Conservation (phyloP, 2,329 filamentous ascomycete genomes). For the Phoma sp. region DNA sequence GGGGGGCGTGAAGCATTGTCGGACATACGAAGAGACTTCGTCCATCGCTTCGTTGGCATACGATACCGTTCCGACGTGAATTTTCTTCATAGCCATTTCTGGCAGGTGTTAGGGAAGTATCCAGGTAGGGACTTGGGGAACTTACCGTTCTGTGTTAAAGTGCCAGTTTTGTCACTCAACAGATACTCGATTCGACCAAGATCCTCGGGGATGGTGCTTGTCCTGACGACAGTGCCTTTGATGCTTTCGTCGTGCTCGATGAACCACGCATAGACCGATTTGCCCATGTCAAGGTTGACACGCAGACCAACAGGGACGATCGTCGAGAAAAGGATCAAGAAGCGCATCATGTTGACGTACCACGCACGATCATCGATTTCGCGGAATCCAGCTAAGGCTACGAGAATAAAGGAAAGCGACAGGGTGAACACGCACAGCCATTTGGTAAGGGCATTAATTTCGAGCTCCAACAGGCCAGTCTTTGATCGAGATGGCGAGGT, state of each 20-base stretch:
- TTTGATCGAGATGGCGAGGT: conserved; percentile 93
- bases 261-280: conserved; percentile 93
- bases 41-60: conserved; percentile 99
- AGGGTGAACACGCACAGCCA: conserved; percentile 91
- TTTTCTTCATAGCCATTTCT: conserved; percentile 99
- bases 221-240: conserved; percentile 88
- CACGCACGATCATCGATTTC: conserved; percentile 70
- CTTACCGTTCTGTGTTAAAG: conserved; percentile 84
- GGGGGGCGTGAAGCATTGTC: conserved; percentile 73
- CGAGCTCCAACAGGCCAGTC: conserved; percentile 88
- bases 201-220: conserved; percentile 97
- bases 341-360: conserved; percentile 99
- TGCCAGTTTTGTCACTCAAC: conserved; percentile 97
- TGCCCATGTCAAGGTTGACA: conserved; percentile 96
- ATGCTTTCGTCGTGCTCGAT: conserved; percentile 93
- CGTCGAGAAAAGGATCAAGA: conserved; percentile 96
- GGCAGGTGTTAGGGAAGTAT: conserved; percentile 22
- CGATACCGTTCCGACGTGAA: conserved; percentile 96
- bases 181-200: conserved; percentile 95
- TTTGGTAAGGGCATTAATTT: conserved; percentile 97
- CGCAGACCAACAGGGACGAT: conserved; percentile 97
- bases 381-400: conserved; percentile 83
- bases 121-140: neutral
- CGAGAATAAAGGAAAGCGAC: conserved; percentile 82
- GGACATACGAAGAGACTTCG: conserved; percentile 85